Base-by-base conservation (phyloP, 2,329 filamentous ascomycete species). In the Chaetomium sp. region DNA sequence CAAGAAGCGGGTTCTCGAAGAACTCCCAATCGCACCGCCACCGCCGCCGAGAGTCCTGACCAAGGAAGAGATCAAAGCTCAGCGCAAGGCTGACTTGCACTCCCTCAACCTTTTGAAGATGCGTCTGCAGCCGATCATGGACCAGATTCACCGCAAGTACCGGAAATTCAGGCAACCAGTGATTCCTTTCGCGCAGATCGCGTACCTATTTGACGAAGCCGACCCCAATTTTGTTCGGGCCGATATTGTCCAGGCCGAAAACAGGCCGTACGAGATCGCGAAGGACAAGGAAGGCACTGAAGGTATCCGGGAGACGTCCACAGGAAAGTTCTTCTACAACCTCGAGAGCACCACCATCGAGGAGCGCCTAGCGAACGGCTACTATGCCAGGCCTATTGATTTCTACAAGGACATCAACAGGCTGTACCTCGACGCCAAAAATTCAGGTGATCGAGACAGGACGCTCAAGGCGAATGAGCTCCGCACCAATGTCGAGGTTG, bases 311-410 rank as follows among this genome's bases (percentile, higher is more conserved):
- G 91, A 98, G 69, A 87, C 86, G 5, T 83, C 84, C 1, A 91
- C 87, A 1, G 87, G 87, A 64, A 97, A 95, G 75, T 95, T 93
- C 76, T 98, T 89, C 76, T 98, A 97, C 81, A 99, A 99, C 71
- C 81, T 99, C 54, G 93, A 98, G 74, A 91, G 94, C 12, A 90
- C 90, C 3, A 94, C 90, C 0, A 97, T 99, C 60, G 95, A 99
- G 79, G 93, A 97, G 75, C 89, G 95, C n/a, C 82, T 99, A 38
- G 96, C 93, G 4, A 98, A 99, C 75, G 95, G 95, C 5, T 99
- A 92, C 78, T 99, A 99, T 77, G 92, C 93, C 71, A 87, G 93
- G 12, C 92, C 93, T 0, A 89, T 89, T 71, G 94, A 97, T 74
- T 99, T 97, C 74, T 78, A 96, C 58, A 88, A 88, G 49, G 95